These are phyloP conservation scores for Entoloma clypeatum DNA, from an alignment of 1,284 basidiomycete genomes.

Conservation along the genomic window DNA sequence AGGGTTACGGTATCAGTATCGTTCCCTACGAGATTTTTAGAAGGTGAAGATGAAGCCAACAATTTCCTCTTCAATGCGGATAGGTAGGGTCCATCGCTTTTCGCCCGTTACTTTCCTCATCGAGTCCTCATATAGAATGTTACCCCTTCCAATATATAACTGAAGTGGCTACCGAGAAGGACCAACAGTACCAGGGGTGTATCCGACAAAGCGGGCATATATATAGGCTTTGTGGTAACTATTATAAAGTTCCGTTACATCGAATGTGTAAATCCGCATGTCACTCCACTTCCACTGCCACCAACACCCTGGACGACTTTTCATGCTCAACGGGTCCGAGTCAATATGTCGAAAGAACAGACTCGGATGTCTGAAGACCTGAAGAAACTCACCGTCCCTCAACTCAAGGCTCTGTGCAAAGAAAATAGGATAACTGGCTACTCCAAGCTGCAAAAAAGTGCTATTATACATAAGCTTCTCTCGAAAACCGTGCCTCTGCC, in stretches of 20 bases:
- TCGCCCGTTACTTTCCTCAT: not conserved
- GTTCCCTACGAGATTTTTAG: constrained; percentile 80
- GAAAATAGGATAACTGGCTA: constrained; percentile 57
- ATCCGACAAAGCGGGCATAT: too few relatives aligned
- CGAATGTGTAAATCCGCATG: too few relatives aligned
- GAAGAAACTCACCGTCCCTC: constrained; percentile 49
- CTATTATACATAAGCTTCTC: constrained; percentile 50
- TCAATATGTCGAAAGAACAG: not conserved
- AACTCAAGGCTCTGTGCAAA: constrained; percentile 65
- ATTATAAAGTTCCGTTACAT: too few relatives aligned
- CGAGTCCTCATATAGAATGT: constrained; percentile 23
- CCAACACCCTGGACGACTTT: constrained; percentile 2
- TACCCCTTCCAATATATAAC: constrained; percentile 29
- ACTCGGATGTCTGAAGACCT: constrained; percentile 24
- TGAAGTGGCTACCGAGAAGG: too few relatives aligned
- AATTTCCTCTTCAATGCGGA: constrained; percentile 93
- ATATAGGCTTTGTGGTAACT: too few relatives aligned
- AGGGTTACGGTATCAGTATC: constrained; percentile 49
- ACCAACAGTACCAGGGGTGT: too few relatives aligned
- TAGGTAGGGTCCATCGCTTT: constrained; percentile 37
- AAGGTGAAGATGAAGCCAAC: constrained; percentile 80
- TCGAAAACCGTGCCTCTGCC: constrained; percentile 4
- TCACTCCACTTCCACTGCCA: too few relatives aligned
- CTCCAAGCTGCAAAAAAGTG: constrained; percentile 60
- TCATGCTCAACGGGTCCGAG: not conserved